These are phyloP conservation scores for Phaeotremella skinneri DNA, from an alignment of 768 basidiomycete genomes.

Conservation along the genomic window DNA sequence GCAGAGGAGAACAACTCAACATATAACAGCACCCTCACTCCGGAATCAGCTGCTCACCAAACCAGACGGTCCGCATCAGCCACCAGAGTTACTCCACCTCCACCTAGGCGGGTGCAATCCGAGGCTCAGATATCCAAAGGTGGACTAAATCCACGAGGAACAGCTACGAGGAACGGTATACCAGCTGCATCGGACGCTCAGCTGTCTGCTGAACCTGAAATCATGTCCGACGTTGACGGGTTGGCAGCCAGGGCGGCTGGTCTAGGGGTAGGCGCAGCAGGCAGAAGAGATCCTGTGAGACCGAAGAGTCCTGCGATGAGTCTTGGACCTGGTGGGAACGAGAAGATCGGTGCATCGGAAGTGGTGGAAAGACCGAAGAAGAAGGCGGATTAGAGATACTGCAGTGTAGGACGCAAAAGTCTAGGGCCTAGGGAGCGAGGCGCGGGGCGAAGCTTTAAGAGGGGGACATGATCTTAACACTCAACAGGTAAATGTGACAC, in stretches of 20 bases:
- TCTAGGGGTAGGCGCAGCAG: neutral
- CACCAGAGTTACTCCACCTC: constrained; percentile 11
- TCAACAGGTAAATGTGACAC: no score
- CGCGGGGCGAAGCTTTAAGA: no score
- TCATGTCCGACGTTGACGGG: no score
- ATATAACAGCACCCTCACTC: neutral
- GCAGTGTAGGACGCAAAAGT: no score
- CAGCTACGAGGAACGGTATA: constrained; percentile 26
- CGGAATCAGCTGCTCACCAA: neutral
- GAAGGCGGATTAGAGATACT: constrained; percentile 26
- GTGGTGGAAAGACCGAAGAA: constrained; percentile 14
- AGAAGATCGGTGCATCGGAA: constrained; percentile 14
- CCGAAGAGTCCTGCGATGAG: constrained; percentile 5
- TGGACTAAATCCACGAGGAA: constrained; percentile 22
- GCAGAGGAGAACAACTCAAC: constrained; percentile 5
- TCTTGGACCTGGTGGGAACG: constrained; percentile 18
- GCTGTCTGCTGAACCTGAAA: neutral
- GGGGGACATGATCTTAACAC: no score
- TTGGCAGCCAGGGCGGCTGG: neutral
- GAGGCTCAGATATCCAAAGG: constrained; percentile 16
- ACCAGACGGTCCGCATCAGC: neutral
- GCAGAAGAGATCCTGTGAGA: neutral
- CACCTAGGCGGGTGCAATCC: constrained; percentile 31
- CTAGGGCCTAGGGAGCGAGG: no score
- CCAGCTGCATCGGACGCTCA: constrained; percentile 6